These are phyloP conservation scores for Ciborinia camelliae DNA, from an alignment of 2,329 filamentous ascomycete species.

Conservation along the genomic window DNA sequence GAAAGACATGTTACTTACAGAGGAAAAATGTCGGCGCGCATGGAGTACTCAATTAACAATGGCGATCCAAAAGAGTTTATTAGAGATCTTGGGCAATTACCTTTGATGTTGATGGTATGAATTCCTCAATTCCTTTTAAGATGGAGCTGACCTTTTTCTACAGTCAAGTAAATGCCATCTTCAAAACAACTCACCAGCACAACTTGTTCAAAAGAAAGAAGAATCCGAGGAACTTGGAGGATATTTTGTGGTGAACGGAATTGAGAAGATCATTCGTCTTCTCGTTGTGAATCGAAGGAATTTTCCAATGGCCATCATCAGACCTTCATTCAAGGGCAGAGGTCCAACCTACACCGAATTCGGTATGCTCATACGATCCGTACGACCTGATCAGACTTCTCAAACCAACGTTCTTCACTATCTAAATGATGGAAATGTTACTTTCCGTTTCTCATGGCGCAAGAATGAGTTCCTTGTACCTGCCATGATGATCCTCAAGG, in stretches of 20 bases:
- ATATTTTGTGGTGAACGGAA: constrained; percentile 97
- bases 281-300: constrained; percentile 87
- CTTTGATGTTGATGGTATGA: constrained; percentile 83
- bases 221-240: constrained; percentile 95
- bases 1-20: constrained; percentile 90
- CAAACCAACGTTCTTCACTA: constrained; percentile 98
- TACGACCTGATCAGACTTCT: constrained; percentile 95
- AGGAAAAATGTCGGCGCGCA: constrained; percentile 75
- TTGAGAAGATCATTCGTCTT: constrained; percentile 93
- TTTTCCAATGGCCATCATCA: constrained; percentile 90
- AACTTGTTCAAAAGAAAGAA: constrained; percentile 83
- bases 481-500: constrained; percentile 95
- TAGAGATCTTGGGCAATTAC: constrained; percentile 82
- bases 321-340: constrained; percentile 84
- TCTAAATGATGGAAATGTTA: constrained; percentile 91
- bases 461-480: constrained; percentile 97
- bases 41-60: constrained; percentile 85
- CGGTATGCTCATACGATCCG: constrained; percentile 86
- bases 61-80: constrained; percentile 79
- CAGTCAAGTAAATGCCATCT: constrained; percentile 89
- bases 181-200: constrained; percentile 75
- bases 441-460: constrained; percentile 95
- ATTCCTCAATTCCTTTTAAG: constrained; percentile 5
- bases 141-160: constrained; percentile 28
- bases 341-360: constrained; percentile 84